Conservation (phyloP, 108 stramenopile species). For the Nannochloropsis gaditana region DNA sequence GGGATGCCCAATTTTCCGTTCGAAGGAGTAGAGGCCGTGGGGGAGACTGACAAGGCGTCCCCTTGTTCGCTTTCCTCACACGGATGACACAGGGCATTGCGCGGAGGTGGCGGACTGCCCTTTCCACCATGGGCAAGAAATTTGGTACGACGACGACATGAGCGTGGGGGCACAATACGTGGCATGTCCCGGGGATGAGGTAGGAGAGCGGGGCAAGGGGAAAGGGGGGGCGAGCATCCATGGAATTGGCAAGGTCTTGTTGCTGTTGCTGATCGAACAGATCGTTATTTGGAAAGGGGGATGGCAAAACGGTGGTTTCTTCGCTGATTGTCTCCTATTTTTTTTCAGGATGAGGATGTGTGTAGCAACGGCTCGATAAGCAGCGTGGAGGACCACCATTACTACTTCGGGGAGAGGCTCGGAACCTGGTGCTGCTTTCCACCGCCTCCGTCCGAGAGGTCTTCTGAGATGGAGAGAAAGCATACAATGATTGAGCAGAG, state of each 20-base stretch:
- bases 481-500: too few relatives aligned
- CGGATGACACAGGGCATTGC: too few relatives aligned
- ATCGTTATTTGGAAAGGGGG: too few relatives aligned
- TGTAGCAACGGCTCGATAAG: constrained; percentile 21
- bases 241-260: too few relatives aligned
- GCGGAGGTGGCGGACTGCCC: not conserved
- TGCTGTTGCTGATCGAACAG: too few relatives aligned
- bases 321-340: too few relatives aligned
- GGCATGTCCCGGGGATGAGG: constrained; percentile 19
- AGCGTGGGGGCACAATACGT: not conserved
- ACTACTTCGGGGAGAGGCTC: constrained; percentile 23
- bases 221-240: not conserved
- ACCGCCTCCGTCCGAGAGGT: not conserved
- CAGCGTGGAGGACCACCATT: constrained; percentile 35
- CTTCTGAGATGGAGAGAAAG: too few relatives aligned
- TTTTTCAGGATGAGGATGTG: not conserved
- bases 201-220: not conserved
- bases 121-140: constrained; percentile 19
- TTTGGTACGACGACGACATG: constrained; percentile 39
- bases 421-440: constrained; percentile 26
- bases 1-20: not conserved
- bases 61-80: too few relatives aligned
- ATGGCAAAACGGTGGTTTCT: too few relatives aligned
- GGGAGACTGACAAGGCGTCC: too few relatives aligned
- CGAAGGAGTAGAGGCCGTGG: too few relatives aligned